phyloP scores from a whole-genome alignment of 148 eudicot species.

The Rhododendron vialii region DNA sequence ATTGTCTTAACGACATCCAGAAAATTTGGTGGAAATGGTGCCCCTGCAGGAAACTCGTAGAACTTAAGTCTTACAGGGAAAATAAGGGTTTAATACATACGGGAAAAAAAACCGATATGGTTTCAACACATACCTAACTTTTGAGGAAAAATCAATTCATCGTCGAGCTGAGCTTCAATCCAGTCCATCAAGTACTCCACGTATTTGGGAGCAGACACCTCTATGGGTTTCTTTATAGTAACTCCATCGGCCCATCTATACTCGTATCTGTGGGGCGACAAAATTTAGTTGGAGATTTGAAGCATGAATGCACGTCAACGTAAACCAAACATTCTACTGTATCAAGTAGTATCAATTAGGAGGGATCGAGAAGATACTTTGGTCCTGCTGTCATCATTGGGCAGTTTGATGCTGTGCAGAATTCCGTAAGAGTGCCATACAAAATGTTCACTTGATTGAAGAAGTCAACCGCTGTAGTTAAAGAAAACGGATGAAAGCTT shows the following conservation, averaged over 20 bases:
- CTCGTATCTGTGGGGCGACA: slow-evolving; percentile 24
- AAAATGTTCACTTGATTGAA: slow-evolving; percentile 2
- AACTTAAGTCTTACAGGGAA: neutral
- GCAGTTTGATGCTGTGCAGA: neutral
- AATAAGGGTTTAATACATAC: neutral
- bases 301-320: neutral
- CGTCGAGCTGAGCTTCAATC: slow-evolving; percentile 41
- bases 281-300: neutral
- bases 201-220: slow-evolving; percentile 43
- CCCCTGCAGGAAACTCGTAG: slow-evolving; percentile 17
- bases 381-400: slow-evolving; percentile 19
- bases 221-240: slow-evolving; percentile 37
- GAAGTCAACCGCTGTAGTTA: neutral
- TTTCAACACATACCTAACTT: slow-evolving; percentile 23
- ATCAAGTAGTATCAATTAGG: no score
- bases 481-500: neutral
- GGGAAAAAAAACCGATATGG: neutral
- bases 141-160: slow-evolving; percentile 39
- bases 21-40: slow-evolving; percentile 42
- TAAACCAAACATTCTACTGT: neutral
- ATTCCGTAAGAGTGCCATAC: slow-evolving; percentile 4
- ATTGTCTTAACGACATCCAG: slow-evolving; percentile 38
- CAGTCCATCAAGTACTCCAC: slow-evolving; percentile 47
- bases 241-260: slow-evolving; percentile 51
- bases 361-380: slow-evolving; percentile 19